Evolutionary conservation across 202 grass and related monocot species (phyloP), one percentile per base, ranked within the genome.

Genomic region (Tripidium arundinaceum): DNA sequence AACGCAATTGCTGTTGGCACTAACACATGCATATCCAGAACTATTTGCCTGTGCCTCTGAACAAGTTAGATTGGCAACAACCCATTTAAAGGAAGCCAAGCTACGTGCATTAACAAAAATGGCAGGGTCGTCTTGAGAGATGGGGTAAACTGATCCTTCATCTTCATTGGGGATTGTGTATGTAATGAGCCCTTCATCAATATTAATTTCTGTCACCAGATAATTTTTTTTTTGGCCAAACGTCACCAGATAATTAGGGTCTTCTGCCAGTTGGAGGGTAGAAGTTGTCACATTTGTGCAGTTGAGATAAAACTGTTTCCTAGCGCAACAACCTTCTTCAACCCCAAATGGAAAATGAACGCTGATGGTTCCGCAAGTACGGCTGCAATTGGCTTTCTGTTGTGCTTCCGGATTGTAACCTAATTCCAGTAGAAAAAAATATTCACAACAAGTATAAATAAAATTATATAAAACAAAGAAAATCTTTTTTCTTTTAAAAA

Each of bases 61-160:
- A 69, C 77, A 80, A 24, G 64, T 69, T 58, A 58, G 26, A 29
- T 42, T 80, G n/a, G 64, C 77, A 68, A 58, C 77, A 40, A 39
- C 47, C 77, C 77, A 80, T 6, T 27, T 21, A 4, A 50, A 11
- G 1, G 7, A 38, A 42, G 4, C 7, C 0, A 2, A 11, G 0
- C 0, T 1, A 1, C 5, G 13, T 4, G 0, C 10, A 11, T 1
- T 0, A 38, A 67, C 8, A 67, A 67, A 79, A 54, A 79, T 10
- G 24, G 62, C 15, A 37, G 70, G 70, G 6, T 69, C 62, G 2
- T 65, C 15, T 19, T 18, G 3, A 34, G 28, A 34, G 2, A 52
- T 6, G 27, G 0, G 16, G 0, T 19, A 0, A 14, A 34, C 16
- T 21, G 27, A 57, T 19, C 19, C 28, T 3, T 52, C 28, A 0